Evolutionary conservation across 2,329 filamentous ascomycete genomes (phyloP), one percentile per base, ranked within the genome.

Genomic region (Paraconiothyrium brasiliense): DNA sequence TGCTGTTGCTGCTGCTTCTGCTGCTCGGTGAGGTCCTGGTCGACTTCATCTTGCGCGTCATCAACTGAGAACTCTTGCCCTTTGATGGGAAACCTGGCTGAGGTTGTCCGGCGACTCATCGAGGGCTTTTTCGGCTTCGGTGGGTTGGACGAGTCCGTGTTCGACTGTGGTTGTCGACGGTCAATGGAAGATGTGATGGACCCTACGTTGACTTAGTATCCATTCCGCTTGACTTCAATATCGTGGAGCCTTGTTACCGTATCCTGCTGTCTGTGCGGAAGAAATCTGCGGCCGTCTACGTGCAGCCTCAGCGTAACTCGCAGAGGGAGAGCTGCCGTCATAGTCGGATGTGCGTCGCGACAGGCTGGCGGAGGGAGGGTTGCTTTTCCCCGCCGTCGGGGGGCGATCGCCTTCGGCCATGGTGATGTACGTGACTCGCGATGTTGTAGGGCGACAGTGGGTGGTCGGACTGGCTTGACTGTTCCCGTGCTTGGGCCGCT

Each of bases 51-150:
- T 27, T 89, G 84, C 73, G 93, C 93, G 76, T 98, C 94, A 75
- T 98, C 94, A 51, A 92, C 92, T 0, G 94, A 97, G 80, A 97
- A 98, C 62, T 94, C 85, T 64, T 92, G 91, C 34, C 94, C 92
- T 57, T 92, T 90, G 75, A 94, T 88, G 2, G 93, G 93, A 44
- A 88, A 88, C 71, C 88, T 84, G 55, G 82, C 92, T 27, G 92
- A 93, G 1, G 92, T 94, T 60, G 89, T 84, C 63, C 93, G 89
- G 68, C 92, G 90, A 60, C 86, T 78, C 78, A 94, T 87, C 11
- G 86, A 81, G 20, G 93, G 93, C 76, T 94, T 96, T 76, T 87
- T 89, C 14, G 89, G 84, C 60, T 77, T 78, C 30, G 63, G 57
- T 43, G 66, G 65, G 11, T 75, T 72, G 1, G 72, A 59, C 4